These are phyloP conservation scores for Aquilaria sinensis DNA, from an alignment of 345 rosid genomes.

Conservation along the genomic window DNA sequence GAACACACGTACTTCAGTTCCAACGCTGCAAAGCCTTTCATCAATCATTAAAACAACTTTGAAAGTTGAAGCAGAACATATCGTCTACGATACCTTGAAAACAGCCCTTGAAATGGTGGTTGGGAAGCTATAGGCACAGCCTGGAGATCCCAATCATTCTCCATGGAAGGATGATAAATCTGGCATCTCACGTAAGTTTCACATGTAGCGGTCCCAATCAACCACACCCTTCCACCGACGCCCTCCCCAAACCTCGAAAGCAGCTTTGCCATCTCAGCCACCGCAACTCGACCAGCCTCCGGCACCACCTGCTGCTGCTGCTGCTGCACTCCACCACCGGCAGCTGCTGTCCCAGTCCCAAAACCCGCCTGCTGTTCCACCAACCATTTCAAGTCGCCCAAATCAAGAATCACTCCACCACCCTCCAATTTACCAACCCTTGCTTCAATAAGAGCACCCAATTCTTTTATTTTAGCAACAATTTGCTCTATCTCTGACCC, in stretches of 20 bases:
- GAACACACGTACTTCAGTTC: no score
- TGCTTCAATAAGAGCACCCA: slow-evolving; percentile 46
- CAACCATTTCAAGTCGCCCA: slow-evolving; percentile 96
- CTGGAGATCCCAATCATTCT: slow-evolving; percentile 93
- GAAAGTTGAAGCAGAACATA: neutral
- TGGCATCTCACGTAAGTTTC: slow-evolving; percentile 93
- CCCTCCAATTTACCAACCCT: slow-evolving; percentile 34
- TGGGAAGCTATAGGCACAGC: slow-evolving; percentile 78
- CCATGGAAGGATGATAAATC: slow-evolving; percentile 84
- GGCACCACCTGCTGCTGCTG: slow-evolving; percentile 33
- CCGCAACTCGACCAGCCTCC: slow-evolving; percentile 39
- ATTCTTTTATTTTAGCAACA: slow-evolving; percentile 43
- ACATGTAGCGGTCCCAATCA: slow-evolving; percentile 94
- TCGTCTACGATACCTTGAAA: slow-evolving; percentile 45
- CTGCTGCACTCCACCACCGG: slow-evolving; percentile 17
- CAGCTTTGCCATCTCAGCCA: slow-evolving; percentile 62
- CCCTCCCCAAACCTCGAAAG: slow-evolving; percentile 38
- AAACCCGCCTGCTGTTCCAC: slow-evolving; percentile 39
- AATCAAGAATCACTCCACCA: slow-evolving; percentile 65
- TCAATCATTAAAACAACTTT: neutral
- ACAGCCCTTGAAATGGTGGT: slow-evolving; percentile 45
- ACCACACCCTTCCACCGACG: slow-evolving; percentile 47
- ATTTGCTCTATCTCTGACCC: slow-evolving; percentile 40
- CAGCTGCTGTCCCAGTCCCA: slow-evolving; percentile 4
- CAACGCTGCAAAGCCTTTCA: neutral